Conservation (phyloP, 345 rosid genomes). For the Lumnitzera littorea region DNA sequence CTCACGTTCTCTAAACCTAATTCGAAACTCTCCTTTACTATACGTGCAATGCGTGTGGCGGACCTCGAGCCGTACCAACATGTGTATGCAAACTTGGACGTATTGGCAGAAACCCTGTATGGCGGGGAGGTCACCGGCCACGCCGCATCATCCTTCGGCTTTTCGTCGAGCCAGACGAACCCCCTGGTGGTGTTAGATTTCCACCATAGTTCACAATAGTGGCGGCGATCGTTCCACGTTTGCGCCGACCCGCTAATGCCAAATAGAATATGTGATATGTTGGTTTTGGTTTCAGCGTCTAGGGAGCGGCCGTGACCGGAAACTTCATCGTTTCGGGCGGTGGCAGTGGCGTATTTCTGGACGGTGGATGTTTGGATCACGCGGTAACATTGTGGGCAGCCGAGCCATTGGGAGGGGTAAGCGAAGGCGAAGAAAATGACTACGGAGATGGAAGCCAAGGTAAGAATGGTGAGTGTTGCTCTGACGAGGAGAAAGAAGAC, state of each 20-base stretch:
- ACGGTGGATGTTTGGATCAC: slow-evolving; percentile 4
- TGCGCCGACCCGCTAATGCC: slow-evolving; percentile 80
- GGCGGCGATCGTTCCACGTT: slow-evolving; percentile 67
- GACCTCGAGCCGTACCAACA: slow-evolving; percentile 69
- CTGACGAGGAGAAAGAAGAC: slow-evolving; percentile 29
- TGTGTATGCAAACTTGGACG: slow-evolving; percentile 60
- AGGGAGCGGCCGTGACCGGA: not conserved
- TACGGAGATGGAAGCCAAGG: slow-evolving; percentile 36
- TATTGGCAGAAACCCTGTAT: slow-evolving; percentile 51
- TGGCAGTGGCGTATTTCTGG: slow-evolving; percentile 4
- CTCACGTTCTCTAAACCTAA: slow-evolving; percentile 59
- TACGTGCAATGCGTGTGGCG: slow-evolving; percentile 65
- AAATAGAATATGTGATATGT: slow-evolving; percentile 57
- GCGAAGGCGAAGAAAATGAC: slow-evolving; percentile 33
- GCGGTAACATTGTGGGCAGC: slow-evolving; percentile 20
- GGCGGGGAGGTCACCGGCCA: slow-evolving; percentile 57
- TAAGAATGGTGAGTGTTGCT: slow-evolving; percentile 31
- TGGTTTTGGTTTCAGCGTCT: slow-evolving; percentile 16
- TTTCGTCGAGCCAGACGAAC: slow-evolving; percentile 72
- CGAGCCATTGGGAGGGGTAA: slow-evolving; percentile 9
- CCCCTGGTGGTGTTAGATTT: slow-evolving; percentile 60
- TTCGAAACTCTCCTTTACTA: slow-evolving; percentile 75
- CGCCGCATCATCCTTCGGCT: slow-evolving; percentile 25
- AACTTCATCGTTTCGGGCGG: not conserved
- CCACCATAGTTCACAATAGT: slow-evolving; percentile 76